Percentiles rank a stretch among this genome's conserved stretches.
These are phyloP conservation scores for Sclerotinia trifoliorum DNA, from an alignment of 2,329 filamentous ascomycete genomes.

Conservation along the genomic window DNA sequence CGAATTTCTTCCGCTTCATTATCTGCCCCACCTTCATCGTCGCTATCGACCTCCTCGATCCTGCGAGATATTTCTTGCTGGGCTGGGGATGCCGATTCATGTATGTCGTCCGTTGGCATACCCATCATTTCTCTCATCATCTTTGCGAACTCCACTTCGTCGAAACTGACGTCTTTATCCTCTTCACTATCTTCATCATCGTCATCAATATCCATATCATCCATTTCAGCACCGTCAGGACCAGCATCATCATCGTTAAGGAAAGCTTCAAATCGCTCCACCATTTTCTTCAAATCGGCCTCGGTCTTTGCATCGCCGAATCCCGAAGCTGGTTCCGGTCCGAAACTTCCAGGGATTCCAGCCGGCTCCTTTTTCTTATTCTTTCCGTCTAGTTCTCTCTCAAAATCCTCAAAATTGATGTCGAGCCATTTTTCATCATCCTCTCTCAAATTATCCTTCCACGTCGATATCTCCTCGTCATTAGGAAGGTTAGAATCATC, in stretches of 20 bases:
- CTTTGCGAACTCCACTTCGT: slow-evolving; percentile 78
- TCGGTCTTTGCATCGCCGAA: slow-evolving; percentile 68
- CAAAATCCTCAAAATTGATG: slow-evolving; percentile 87
- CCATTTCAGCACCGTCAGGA: slow-evolving; percentile 71
- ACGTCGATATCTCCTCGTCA: slow-evolving; percentile 68
- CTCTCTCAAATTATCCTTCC: slow-evolving; percentile 61
- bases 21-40: slow-evolving; percentile 41
- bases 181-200: slow-evolving; percentile 59
- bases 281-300: slow-evolving; percentile 82
- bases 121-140: slow-evolving; percentile 96
- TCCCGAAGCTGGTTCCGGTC: slow-evolving; percentile 40
- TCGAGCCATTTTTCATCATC: slow-evolving; percentile 91
- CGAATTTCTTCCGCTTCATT: slow-evolving; percentile 60
- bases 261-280: slow-evolving; percentile 90
- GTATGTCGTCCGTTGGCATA: slow-evolving; percentile 44
- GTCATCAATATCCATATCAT: slow-evolving; percentile 64
- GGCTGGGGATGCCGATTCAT: slow-evolving; percentile 6
- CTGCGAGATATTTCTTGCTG: slow-evolving; percentile 20
- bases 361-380: slow-evolving; percentile 42
- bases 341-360: slow-evolving; percentile 32
- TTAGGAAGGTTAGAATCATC: slow-evolving; percentile 56
- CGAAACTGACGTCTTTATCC: slow-evolving; percentile 74
- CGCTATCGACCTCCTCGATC: slow-evolving; percentile 35
- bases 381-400: slow-evolving; percentile 67
- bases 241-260: slow-evolving; percentile 82